A percentile compares a stretch with the other conserved stretches of the same genome.
Evolutionary conservation across 345 rosid genomes (phyloP).

Genomic region (Gossypium australe): DNA sequence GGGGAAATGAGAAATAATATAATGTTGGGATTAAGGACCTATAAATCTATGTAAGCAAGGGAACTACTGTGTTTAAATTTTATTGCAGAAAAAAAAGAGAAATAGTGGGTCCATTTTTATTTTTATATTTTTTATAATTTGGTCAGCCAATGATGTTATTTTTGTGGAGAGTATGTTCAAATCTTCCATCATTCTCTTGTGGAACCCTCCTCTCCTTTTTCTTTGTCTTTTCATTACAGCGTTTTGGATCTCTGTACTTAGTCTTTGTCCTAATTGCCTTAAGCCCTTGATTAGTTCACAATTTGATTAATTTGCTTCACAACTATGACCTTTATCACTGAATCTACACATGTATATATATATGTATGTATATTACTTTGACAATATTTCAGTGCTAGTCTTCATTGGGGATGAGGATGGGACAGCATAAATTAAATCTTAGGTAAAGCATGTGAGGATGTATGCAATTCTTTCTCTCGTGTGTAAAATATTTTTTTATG

Average conservation of each 20-base stretch:
- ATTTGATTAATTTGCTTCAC: constrained; percentile 6
- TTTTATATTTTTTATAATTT: neutral
- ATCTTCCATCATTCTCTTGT: constrained; percentile 59
- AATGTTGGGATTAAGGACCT: neutral
- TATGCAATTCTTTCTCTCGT: neutral
- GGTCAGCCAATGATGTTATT: constrained; percentile 10
- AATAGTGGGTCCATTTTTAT: constrained; percentile 13
- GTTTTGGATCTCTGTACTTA: constrained; percentile 16
- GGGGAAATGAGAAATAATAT: constrained; percentile 4
- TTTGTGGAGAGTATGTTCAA: constrained; percentile 40
- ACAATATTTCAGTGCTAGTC: neutral
- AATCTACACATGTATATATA: neutral
- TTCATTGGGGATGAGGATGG: neutral
- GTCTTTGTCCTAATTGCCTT: constrained; percentile 5
- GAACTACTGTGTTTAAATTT: neutral
- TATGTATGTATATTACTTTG: neutral
- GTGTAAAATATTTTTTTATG: too few species aligned
- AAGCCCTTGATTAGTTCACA: neutral
- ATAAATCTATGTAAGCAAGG: neutral
- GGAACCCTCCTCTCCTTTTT: constrained; percentile 31
- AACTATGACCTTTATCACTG: neutral
- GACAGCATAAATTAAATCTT: neutral
- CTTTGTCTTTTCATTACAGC: constrained; percentile 17
- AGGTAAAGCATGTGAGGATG: neutral
- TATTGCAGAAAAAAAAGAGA: constrained; percentile 12